These are phyloP conservation scores for Syzygium oleosum DNA, from an alignment of 345 rosid species.

Conservation along the genomic window DNA sequence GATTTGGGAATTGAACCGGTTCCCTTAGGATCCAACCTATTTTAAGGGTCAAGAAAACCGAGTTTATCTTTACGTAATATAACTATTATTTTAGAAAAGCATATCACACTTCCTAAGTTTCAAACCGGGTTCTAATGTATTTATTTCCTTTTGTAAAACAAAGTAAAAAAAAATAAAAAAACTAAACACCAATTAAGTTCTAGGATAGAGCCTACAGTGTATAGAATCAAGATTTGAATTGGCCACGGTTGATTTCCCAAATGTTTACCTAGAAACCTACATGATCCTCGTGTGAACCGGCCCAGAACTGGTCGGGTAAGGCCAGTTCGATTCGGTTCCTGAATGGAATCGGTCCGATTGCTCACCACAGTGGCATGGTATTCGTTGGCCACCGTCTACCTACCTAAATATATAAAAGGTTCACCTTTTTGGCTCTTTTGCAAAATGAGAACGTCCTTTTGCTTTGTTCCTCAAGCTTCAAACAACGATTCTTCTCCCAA, in stretches of 20 bases:
- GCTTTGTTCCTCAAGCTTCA: neutral
- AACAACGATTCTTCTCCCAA: neutral
- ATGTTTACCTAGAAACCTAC: neutral
- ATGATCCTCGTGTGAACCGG: accelerated
- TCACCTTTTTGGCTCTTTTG: neutral
- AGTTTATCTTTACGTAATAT: neutral
- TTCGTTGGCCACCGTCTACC: neutral
- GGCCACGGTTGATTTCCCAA: neutral
- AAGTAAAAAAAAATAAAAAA: neutral
- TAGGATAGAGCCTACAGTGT: too few relatives aligned
- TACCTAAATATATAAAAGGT: neutral
- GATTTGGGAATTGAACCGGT: neutral
- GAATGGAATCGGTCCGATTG: neutral
- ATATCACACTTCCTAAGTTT: neutral
- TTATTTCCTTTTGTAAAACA: neutral
- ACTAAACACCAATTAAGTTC: neutral
- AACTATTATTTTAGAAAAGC: neutral
- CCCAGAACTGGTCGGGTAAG: accelerated
- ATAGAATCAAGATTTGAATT: neutral
- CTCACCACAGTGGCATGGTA: neutral
- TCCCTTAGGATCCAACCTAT: too few relatives aligned
- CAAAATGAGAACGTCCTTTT: neutral
- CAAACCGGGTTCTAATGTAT: neutral
- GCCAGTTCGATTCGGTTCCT: neutral
- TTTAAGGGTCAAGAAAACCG: neutral